Evolutionary conservation across 78 protist species (phyloP).

Genomic region (Chrysochromulina tobinii): DNA sequence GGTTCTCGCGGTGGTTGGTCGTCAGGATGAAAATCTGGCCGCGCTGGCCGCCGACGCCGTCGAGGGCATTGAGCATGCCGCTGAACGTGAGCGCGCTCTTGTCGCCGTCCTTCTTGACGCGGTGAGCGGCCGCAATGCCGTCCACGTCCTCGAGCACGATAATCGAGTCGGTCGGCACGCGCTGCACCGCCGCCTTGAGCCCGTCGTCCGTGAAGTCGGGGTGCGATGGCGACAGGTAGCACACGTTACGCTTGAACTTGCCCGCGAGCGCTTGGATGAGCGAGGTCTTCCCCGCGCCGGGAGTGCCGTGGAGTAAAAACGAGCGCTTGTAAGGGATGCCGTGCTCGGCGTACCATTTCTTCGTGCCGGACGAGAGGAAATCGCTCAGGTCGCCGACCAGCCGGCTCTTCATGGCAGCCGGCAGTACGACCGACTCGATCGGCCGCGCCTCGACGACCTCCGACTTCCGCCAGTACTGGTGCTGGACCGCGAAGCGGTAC

Average conservation of each 20-base stretch:
- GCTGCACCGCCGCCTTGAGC: neutral
- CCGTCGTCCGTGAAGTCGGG: slow-evolving; percentile 38
- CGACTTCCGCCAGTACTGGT: neutral
- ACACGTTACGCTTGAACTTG: slow-evolving; percentile 9
- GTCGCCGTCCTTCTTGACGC: neutral
- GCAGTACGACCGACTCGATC: slow-evolving; percentile 21
- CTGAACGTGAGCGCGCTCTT: slow-evolving; percentile 29
- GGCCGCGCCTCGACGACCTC: neutral
- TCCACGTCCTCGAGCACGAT: slow-evolving; percentile 52
- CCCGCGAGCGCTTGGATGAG: slow-evolving; percentile 43
- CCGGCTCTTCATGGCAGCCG: neutral
- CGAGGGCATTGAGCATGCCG: slow-evolving; percentile 56
- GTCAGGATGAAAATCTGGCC: slow-evolving; percentile 47
- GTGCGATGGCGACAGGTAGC: slow-evolving; percentile 16
- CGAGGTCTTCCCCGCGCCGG: slow-evolving; percentile 52
- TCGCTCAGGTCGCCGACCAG: slow-evolving; percentile 20
- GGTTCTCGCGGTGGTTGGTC: slow-evolving; percentile 48
- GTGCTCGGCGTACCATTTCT: slow-evolving; percentile 22
- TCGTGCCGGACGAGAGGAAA: neutral
- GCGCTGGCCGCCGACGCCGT: slow-evolving; percentile 35
- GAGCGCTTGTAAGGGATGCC: slow-evolving; percentile 51
- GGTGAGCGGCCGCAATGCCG: slow-evolving; percentile 28
- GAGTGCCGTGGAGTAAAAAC: slow-evolving; percentile 38
- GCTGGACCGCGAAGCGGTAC: neutral
- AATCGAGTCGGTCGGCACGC: slow-evolving; percentile 8